A percentile compares a stretch with the other conserved stretches of the same genome.
phyloP scores from a whole-genome alignment of 768 basidiomycete genomes.

The Russula vinacea region DNA sequence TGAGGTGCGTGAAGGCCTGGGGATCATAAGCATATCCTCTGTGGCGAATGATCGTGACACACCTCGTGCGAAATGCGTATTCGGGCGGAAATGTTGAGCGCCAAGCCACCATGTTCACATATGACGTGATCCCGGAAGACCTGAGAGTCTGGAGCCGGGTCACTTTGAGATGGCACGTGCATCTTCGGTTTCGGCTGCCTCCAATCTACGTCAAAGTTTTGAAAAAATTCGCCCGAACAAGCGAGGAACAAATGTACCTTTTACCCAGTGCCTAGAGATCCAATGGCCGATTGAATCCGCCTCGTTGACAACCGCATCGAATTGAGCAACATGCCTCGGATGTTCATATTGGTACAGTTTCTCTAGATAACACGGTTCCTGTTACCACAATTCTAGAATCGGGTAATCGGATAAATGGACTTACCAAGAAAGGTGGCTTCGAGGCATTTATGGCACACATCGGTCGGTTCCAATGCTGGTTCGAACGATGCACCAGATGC shows the following conservation, averaged over 20 bases:
- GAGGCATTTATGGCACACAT: constrained; percentile 65
- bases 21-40: constrained; percentile 11
- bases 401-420: constrained; percentile 13
- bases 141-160: constrained; percentile 63
- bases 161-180: constrained; percentile 55
- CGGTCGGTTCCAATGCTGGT: constrained; percentile 46
- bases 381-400: constrained; percentile 8
- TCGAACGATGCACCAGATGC: constrained; percentile 42
- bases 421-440: constrained; percentile 55
- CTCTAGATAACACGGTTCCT: constrained; percentile 42
- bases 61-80: constrained; percentile 63
- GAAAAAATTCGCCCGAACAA: constrained; percentile 5
- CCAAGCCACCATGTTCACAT: constrained; percentile 69
- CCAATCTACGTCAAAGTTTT: constrained; percentile 57
- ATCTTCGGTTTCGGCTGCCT: constrained; percentile 66
- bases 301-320: constrained; percentile 51
- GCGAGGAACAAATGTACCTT: constrained; percentile 45
- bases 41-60: constrained; percentile 24
- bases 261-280: constrained; percentile 79
- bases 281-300: constrained; percentile 52
- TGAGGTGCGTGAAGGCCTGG: constrained; percentile 58
- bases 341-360: constrained; percentile 68
- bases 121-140: constrained; percentile 57
- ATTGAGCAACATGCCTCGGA: constrained; percentile 53
- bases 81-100: constrained; percentile 53